These are phyloP conservation scores for Senna siamea DNA, from an alignment of 306 rosid species.

Conservation along the genomic window DNA sequence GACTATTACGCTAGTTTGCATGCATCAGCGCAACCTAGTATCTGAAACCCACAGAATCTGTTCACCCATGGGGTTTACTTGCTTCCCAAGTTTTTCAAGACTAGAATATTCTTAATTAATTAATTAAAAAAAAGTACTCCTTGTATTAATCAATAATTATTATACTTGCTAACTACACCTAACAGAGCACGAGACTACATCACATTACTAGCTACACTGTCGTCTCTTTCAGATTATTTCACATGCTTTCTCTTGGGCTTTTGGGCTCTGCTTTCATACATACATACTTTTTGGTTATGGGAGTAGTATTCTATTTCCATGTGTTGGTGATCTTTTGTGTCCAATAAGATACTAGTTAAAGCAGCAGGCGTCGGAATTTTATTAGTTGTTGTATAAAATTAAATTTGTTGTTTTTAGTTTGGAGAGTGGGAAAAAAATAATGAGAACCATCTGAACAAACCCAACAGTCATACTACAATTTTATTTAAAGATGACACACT, in stretches of 20 bases:
- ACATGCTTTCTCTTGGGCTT: slow-evolving; percentile 39
- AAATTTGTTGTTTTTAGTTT: background rate
- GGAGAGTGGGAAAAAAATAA: background rate
- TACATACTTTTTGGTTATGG: background rate
- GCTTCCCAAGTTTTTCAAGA: slow-evolving; percentile 26
- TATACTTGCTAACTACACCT: background rate
- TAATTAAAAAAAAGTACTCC: background rate
- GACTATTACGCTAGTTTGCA: background rate
- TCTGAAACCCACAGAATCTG: background rate
- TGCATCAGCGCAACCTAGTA: slow-evolving; percentile 19
- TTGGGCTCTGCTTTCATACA: background rate
- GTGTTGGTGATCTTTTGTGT: slow-evolving; percentile 27
- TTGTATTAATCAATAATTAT: background rate
- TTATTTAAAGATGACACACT: background rate
- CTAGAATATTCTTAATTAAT: slow-evolving; percentile 4
- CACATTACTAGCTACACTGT: no score
- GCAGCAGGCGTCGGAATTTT: slow-evolving; percentile 31
- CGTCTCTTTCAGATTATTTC: slow-evolving; percentile 32
- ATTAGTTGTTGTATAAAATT: background rate
- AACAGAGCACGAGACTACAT: slow-evolving; percentile 32
- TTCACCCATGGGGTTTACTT: slow-evolving; percentile 14
- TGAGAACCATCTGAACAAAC: background rate
- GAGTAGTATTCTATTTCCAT: background rate
- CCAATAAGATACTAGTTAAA: background rate
- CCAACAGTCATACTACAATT: no score